These are phyloP conservation scores for Colletotrichum sp. DNA, from an alignment of 2,329 filamentous ascomycete genomes.

Conservation along the genomic window DNA sequence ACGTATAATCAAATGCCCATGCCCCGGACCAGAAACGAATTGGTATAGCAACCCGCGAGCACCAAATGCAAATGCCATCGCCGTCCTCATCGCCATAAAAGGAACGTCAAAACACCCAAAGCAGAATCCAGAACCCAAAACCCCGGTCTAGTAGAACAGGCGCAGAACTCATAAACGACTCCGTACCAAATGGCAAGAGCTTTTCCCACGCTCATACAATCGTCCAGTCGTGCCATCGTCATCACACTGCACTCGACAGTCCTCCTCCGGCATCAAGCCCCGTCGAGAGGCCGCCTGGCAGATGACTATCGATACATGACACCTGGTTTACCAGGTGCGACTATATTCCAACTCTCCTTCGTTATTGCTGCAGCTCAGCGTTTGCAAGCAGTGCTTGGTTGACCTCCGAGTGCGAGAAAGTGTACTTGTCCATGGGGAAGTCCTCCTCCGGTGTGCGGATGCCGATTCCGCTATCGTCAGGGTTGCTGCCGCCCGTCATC, in stretches of 20 bases:
- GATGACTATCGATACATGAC: conserved; percentile 16
- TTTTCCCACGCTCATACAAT: conserved; percentile 23
- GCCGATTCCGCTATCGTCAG: conserved; percentile 77
- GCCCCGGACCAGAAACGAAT: conserved; percentile 10
- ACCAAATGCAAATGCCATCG: conserved; percentile 19
- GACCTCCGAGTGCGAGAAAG: conserved; percentile 42
- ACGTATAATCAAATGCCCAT: conserved; percentile 16
- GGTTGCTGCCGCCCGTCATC: conserved; percentile 42
- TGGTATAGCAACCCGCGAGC: conserved; percentile 18
- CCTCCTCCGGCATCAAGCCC: conserved; percentile 18
- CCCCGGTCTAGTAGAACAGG: conserved; percentile 14
- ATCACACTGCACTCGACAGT: conserved; percentile 17
- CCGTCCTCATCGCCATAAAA: conserved; percentile 6
- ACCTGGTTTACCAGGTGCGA: conserved; percentile 16
- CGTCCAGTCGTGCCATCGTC: conserved; percentile 25
- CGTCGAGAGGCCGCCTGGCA: conserved; percentile 1
- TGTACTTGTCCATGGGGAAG: conserved; percentile 65
- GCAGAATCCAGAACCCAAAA: conserved; percentile 3
- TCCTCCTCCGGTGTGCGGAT: conserved; percentile 73
- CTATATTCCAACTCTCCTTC: background rate
- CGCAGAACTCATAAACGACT: background rate
- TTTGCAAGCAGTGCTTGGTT: conserved; percentile 37
- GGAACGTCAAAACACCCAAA: conserved; percentile 12
- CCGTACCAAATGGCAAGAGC: background rate
- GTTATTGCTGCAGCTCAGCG: conserved; percentile 30